Evolutionary conservation across 2,329 filamentous ascomycete genomes (phyloP), one percentile per base, ranked within the genome.

Genomic region (Tolypocladium nubicola): DNA sequence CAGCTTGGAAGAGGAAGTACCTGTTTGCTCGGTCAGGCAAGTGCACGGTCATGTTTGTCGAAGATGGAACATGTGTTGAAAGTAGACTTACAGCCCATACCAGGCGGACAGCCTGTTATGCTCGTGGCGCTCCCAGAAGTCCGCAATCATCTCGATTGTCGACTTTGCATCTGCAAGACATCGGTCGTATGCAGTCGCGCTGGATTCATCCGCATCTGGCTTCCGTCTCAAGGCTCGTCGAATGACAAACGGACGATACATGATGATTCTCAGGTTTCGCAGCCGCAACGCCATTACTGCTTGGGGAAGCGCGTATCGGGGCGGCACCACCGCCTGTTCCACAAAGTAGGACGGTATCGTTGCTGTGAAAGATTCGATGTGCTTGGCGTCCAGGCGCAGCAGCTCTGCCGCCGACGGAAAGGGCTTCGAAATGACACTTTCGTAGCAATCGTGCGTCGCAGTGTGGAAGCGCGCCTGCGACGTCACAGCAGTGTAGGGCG

Each of bases 1-100:
- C 74, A 0, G 76, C 76, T 57, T 79, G 77, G 56, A 79, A 79
- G 6, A 79, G 67, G 57, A 79, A 79, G 61, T 77, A 79, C 43
- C 76, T 72, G 26, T 0, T 47, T 19, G 11, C 9, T 13, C 5
- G 9, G 47, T 50, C 19, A 50, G 47, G n/a, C 2, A n/a, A 38
- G 21, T 37, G 8, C 30, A 30, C 14, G 13, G 4, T 16, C 9
- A 5, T 19, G 9, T 2, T 26, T 30, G 14, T 8, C n/a, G 13
- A 11, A 19, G 16, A 16, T 10, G 4, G 8, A 19, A 63, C 64
- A 26, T 3, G 4, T 49, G 14, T 14, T 33, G 13, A 11, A 19
- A 8, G 26, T 10, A 4, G 8, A 63, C 64, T 60, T 63, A 72
- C 67, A 72, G 50, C 9, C 62, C 69, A 59, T 78, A 78, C 75